A percentile compares a stretch with the other conserved stretches of the same genome.
Evolutionary conservation across 2,329 filamentous ascomycete species (phyloP).

Genomic region (Fusarium mexicanum): DNA sequence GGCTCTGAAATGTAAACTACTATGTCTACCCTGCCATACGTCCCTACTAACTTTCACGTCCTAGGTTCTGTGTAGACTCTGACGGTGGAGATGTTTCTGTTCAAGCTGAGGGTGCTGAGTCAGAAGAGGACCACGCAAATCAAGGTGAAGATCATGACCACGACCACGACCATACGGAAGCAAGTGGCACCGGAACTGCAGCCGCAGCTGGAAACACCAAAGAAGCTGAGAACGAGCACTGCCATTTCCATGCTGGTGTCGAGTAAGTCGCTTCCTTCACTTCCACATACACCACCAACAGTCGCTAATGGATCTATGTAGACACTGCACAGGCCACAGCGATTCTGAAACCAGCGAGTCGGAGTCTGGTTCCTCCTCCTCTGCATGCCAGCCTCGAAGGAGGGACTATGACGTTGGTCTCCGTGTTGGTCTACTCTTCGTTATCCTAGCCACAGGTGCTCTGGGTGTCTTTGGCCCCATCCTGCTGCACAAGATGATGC

Average conservation of each 20-base stretch:
- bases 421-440: conserved; percentile 77
- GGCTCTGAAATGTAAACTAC: conserved; percentile 62
- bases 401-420: conserved; percentile 74
- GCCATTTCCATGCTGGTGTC: conserved; percentile 80
- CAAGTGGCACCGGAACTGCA: not conserved
- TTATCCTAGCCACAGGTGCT: conserved; percentile 73
- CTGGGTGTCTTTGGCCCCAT: conserved; percentile 77
- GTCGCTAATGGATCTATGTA: conserved; percentile 36
- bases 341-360: conserved; percentile 42
- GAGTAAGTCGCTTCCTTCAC: conserved; percentile 63
- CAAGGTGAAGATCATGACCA: conserved; percentile 27
- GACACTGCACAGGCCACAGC: conserved; percentile 66
- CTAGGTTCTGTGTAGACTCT: conserved; percentile 69
- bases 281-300: not conserved
- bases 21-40: not conserved
- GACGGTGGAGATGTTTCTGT: conserved; percentile 70
- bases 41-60: not conserved
- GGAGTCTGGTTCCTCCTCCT: conserved; percentile 41
- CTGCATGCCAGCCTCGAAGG: conserved; percentile 56
- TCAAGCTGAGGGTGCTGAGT: conserved; percentile 49
- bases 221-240: conserved; percentile 54
- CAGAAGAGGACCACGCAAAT: conserved; percentile 29
- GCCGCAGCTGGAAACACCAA: conserved; percentile 1
- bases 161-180: conserved; percentile 26
- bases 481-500: conserved; percentile 66